Evolutionary conservation across 2,329 filamentous ascomycete genomes (phyloP).

Genomic region (Geosmithia morbida): DNA sequence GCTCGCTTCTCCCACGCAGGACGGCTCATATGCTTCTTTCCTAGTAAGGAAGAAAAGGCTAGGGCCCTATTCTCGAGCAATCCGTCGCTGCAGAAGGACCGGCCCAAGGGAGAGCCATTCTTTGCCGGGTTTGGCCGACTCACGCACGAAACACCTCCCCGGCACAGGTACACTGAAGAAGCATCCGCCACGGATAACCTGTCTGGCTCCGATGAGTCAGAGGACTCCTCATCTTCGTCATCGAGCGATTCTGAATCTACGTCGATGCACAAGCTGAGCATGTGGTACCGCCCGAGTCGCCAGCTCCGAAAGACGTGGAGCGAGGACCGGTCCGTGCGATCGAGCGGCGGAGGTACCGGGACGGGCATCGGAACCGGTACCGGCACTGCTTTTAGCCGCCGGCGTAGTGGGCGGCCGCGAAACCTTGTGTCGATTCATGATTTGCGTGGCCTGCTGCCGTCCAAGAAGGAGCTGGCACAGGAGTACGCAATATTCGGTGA

Average conservation of each 20-base stretch:
- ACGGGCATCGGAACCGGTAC: slow-evolving; percentile 34
- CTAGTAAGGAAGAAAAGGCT: slow-evolving; percentile 49
- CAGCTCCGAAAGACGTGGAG: slow-evolving; percentile 41
- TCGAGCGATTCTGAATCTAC: slow-evolving; percentile 49
- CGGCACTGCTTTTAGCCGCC: slow-evolving; percentile 36
- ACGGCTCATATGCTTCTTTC: slow-evolving; percentile 52
- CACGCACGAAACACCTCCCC: slow-evolving; percentile 32
- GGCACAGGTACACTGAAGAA: slow-evolving; percentile 33
- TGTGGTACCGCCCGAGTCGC: slow-evolving; percentile 39
- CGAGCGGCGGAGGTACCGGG: slow-evolving; percentile 44
- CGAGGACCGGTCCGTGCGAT: slow-evolving; percentile 41
- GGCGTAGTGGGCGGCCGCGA: slow-evolving; percentile 34
- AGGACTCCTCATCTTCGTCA: slow-evolving; percentile 31
- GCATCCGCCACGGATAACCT: slow-evolving; percentile 35
- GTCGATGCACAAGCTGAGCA: slow-evolving; percentile 41
- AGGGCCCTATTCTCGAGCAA: slow-evolving; percentile 32
- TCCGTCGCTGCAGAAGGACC: slow-evolving; percentile 29
- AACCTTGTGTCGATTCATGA: slow-evolving; percentile 65
- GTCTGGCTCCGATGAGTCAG: slow-evolving; percentile 33
- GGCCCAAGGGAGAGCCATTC: slow-evolving; percentile 36
- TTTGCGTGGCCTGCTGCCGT: slow-evolving; percentile 57
- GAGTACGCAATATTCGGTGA: slow-evolving; percentile 78
- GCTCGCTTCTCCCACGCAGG: slow-evolving; percentile 48
- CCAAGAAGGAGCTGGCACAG: slow-evolving; percentile 60
- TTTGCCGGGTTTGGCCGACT: slow-evolving; percentile 44